These are phyloP conservation scores for Paraurostyla sp. DNA, from an alignment of 73 alveolate genomes.

Conservation along the genomic window DNA sequence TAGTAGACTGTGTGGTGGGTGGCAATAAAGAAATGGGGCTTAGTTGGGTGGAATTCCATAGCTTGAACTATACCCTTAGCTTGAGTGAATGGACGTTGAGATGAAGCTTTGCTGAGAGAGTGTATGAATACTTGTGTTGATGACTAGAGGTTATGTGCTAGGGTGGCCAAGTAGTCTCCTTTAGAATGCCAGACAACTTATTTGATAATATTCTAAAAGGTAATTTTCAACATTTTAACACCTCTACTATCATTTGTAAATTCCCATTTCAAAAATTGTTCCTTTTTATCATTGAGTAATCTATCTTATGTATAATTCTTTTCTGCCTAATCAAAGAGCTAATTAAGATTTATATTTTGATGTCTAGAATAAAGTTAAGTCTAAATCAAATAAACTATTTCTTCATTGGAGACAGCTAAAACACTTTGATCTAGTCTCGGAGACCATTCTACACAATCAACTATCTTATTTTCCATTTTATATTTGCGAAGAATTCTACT, in stretches of 20 bases:
- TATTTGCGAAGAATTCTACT: conserved; percentile 52
- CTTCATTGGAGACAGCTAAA: conserved; percentile 62
- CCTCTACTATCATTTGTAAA: not conserved
- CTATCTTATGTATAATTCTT: not conserved
- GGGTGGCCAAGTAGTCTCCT: conserved; percentile 97
- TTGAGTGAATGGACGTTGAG: conserved; percentile 93
- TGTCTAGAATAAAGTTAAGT: conserved; percentile 21
- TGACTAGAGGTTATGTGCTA: conserved; percentile 87
- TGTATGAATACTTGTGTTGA: conserved; percentile 91
- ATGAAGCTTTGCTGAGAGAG: conserved; percentile 89
- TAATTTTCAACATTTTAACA: conserved; percentile 23
- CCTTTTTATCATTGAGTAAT: conserved; percentile 8
- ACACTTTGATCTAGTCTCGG: conserved; percentile 41
- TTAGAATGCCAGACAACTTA: conserved; percentile 78
- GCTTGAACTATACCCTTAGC: conserved; percentile 92
- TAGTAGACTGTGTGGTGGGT: conserved; percentile 92
- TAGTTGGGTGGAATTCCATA: conserved; percentile 94
- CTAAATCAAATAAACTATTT: conserved; percentile 31
- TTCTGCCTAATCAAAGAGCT: not conserved
- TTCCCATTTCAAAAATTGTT: conserved; percentile 24
- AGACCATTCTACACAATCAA: conserved; percentile 59
- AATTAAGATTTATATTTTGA: not conserved
- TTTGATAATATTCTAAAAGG: conserved; percentile 53
- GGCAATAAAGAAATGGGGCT: conserved; percentile 93
- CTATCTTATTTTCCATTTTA: conserved; percentile 56